These are phyloP conservation scores for Drosera capensis DNA, from an alignment of 148 eudicot species.

Conservation along the genomic window DNA sequence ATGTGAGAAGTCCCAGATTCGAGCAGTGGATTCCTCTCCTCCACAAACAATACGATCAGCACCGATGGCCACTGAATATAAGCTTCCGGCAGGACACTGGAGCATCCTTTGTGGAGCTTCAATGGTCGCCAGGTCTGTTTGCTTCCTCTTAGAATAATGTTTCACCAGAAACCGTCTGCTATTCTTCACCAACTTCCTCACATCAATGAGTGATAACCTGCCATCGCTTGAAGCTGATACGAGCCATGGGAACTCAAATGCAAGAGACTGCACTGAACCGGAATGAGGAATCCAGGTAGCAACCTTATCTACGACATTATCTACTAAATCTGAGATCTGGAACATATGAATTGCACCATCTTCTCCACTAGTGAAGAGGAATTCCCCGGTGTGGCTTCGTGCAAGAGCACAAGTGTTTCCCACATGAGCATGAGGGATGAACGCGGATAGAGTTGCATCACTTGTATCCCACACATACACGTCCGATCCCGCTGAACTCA, in stretches of 20 bases:
- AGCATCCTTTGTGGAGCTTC: slow-evolving; percentile 96
- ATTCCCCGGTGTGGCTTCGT: slow-evolving; percentile 81
- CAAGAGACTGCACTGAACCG: slow-evolving; percentile 65
- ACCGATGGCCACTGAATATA: slow-evolving; percentile 66
- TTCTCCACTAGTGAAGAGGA: slow-evolving; percentile 87
- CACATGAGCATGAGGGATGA: slow-evolving; percentile 39
- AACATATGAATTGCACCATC: slow-evolving; percentile 89
- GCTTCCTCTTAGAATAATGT: slow-evolving; percentile 11
- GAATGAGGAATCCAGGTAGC: slow-evolving; percentile 86
- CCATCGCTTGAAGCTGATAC: slow-evolving; percentile 92
- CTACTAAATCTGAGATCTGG: slow-evolving; percentile 27
- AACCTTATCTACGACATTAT: slow-evolving; percentile 20
- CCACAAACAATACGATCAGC: slow-evolving; percentile 83
- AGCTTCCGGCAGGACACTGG: slow-evolving; percentile 63
- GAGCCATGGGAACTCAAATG: slow-evolving; percentile 97
- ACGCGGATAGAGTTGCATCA: slow-evolving; percentile 24
- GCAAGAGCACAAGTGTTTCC: slow-evolving; percentile 57
- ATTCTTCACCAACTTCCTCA: slow-evolving; percentile 58
- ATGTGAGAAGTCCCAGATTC: slow-evolving; percentile 86
- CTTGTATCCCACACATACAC: slow-evolving; percentile 65
- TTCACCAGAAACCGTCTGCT: slow-evolving; percentile 20
- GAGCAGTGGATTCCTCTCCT: slow-evolving; percentile 71
- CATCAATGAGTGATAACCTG: slow-evolving; percentile 68
- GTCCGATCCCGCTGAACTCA: slow-evolving; percentile 67
- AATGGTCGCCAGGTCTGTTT: slow-evolving; percentile 12